A percentile compares a stretch with the other conserved stretches of the same genome.
Evolutionary conservation across 805 yeast genomes (phyloP).

Genomic region (Teunomyces kruisii): DNA sequence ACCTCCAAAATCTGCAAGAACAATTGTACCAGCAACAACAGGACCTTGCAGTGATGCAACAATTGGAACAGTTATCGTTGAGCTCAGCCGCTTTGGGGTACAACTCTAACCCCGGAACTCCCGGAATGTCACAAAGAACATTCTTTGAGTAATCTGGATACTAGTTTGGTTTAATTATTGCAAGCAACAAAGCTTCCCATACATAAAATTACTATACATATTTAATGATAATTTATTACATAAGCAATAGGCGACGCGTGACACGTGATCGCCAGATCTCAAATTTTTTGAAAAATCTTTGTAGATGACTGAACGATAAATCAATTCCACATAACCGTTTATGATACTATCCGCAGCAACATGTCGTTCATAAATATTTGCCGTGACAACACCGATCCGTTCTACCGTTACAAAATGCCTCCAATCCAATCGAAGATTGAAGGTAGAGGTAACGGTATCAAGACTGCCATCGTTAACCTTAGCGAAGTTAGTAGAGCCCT

Average conservation of each 20-base stretch:
- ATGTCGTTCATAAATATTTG: conserved; percentile 92
- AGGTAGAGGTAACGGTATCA: conserved; percentile 99
- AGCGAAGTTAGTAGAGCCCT: conserved; percentile 93
- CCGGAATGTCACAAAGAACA: conserved; percentile 10
- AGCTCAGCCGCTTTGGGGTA: conserved; percentile 49
- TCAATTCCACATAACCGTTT: neutral
- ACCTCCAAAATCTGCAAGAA: conserved; percentile 8
- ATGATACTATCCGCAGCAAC: conserved; percentile 14
- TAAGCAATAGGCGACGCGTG: neutral
- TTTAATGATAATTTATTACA: neutral
- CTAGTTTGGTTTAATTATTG: neutral
- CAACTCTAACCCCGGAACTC: conserved; percentile 44
- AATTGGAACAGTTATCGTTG: conserved; percentile 45
- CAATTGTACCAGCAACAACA: conserved; percentile 17
- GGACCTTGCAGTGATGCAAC: conserved; percentile 41
- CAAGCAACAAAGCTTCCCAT: neutral
- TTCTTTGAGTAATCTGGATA: neutral
- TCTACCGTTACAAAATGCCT: conserved; percentile 99
- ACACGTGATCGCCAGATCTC: neutral
- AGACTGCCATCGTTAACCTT: conserved; percentile 87
- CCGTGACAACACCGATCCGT: conserved; percentile 96
- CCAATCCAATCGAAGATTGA: conserved; percentile 94
- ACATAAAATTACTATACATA: neutral
- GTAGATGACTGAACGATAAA: neutral
- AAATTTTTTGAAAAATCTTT: conserved; percentile 1